Percentiles rank a stretch among this genome's conserved stretches.
phyloP scores from a whole-genome alignment of 2,329 filamentous ascomycete genomes.

The Lecanosticta acicola region DNA sequence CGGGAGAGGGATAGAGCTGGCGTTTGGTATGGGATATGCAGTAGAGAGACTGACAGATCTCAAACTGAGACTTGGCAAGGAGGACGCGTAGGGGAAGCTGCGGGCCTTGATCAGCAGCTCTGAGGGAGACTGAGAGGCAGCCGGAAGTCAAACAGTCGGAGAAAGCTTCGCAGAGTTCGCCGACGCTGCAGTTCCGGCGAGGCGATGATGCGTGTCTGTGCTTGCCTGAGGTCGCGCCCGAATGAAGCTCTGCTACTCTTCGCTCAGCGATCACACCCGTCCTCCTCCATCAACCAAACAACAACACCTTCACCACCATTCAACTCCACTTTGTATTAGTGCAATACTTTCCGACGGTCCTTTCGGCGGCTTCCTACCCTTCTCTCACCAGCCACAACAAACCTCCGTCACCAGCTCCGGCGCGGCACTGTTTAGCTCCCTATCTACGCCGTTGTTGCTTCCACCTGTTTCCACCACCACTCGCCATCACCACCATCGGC shows the following conservation, averaged over 20 bases:
- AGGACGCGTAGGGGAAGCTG: not conserved
- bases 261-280: not conserved
- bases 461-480: conserved; percentile 9
- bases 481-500: conserved; percentile 9
- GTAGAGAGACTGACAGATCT: not conserved
- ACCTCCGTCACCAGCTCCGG: conserved; percentile 5
- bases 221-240: no score
- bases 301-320: conserved; percentile 2
- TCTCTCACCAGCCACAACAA: conserved; percentile 3
- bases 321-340: conserved; percentile 1
- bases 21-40: not conserved
- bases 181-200: no score
- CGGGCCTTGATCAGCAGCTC: no score
- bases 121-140: no score
- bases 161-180: not conserved
- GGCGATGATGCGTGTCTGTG: not conserved
- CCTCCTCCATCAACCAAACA: not conserved
- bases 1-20: not conserved
- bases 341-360: conserved; percentile 2
- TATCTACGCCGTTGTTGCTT: conserved; percentile 3
- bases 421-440: conserved; percentile 9
- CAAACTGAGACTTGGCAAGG: not conserved
- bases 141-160: no score
- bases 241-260: not conserved
- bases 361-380: not conserved